Percentiles rank a stretch among this genome's conserved stretches.
phyloP scores from a whole-genome alignment of 1,284 basidiomycete genomes.

The Megacollybia platyphylla region DNA sequence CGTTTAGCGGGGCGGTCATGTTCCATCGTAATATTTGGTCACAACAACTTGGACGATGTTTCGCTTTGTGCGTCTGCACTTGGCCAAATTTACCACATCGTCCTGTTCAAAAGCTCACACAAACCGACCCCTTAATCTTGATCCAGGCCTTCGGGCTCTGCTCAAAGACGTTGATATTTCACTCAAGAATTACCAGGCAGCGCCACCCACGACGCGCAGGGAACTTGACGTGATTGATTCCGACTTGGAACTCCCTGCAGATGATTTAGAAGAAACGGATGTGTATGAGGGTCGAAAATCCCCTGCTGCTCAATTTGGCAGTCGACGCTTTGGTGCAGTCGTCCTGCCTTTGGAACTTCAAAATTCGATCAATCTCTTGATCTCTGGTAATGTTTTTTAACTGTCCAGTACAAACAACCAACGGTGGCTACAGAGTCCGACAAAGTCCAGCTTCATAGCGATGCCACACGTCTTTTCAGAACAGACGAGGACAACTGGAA shows the following conservation, averaged over 20 bases:
- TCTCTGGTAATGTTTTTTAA: conserved; percentile 30
- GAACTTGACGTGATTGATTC: conserved; percentile 41
- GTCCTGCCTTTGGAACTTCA: conserved; percentile 60
- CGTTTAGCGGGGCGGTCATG: conserved; percentile 30
- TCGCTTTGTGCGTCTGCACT: neutral
- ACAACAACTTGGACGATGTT: neutral
- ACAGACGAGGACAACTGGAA: conserved; percentile 32
- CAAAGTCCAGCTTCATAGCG: conserved; percentile 49
- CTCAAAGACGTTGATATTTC: conserved; percentile 58
- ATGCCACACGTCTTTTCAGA: conserved; percentile 59
- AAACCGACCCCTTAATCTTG: conserved; percentile 43
- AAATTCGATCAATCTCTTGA: conserved; percentile 40
- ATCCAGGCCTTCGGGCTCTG: conserved; percentile 46
- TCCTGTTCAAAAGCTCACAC: conserved; percentile 13
- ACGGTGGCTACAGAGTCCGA: conserved; percentile 35
- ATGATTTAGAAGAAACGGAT: conserved; percentile 16
- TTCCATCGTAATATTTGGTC: conserved; percentile 1
- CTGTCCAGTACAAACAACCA: conserved; percentile 6
- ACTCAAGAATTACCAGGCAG: conserved; percentile 29
- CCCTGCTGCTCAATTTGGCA: conserved; percentile 72
- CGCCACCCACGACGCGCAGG: conserved; percentile 17
- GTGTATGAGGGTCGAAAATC: conserved; percentile 39
- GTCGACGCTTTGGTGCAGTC: conserved; percentile 55
- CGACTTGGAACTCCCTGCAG: conserved; percentile 11
- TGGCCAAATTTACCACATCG: conserved; percentile 5